Percentiles rank a stretch among this genome's conserved stretches.
phyloP scores from a whole-genome alignment of 352 stramenopile genomes.

The Plasmopara viticola region DNA sequence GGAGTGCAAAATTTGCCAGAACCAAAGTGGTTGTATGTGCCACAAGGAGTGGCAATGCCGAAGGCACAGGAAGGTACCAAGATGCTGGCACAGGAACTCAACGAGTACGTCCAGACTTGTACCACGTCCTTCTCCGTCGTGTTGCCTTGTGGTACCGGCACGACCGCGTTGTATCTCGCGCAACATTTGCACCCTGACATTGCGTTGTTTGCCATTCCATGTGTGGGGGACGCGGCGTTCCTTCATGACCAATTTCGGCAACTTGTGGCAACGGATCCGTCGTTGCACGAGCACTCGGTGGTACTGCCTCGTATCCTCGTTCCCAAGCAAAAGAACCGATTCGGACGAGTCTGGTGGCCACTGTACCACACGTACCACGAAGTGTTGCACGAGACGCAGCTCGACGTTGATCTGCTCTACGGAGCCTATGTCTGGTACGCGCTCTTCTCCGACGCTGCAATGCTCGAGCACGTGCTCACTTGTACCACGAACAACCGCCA shows the following conservation, averaged over 20 bases:
- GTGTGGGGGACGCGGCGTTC: conserved; percentile 59
- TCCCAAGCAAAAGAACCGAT: conserved; percentile 51
- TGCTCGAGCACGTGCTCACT: conserved; percentile 30
- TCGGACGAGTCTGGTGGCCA: conserved; percentile 54
- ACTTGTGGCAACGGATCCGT: conserved; percentile 29
- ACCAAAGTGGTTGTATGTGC: conserved; percentile 38
- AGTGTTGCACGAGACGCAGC: conserved; percentile 41
- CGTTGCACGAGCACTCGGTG: conserved; percentile 1
- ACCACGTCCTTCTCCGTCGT: conserved; percentile 48
- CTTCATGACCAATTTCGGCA: conserved; percentile 45
- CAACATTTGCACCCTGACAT: conserved; percentile 48
- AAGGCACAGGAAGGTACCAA: conserved; percentile 54
- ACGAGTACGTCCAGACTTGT: conserved; percentile 37
- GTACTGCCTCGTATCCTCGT: conserved; percentile 37
- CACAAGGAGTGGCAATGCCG: conserved; percentile 62
- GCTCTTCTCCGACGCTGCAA: conserved; percentile 47
- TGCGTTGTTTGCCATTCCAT: conserved; percentile 58
- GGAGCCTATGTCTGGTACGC: conserved; percentile 70
- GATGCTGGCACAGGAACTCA: conserved; percentile 62
- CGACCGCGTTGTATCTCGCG: conserved; percentile 72
- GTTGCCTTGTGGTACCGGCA: conserved; percentile 68
- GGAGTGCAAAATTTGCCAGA: conserved; percentile 5
- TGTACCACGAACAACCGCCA: not conserved
- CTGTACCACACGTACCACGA: conserved; percentile 57
- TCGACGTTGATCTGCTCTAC: conserved; percentile 79